A percentile compares a stretch with the other conserved stretches of the same genome.
phyloP scores from a whole-genome alignment of 805 yeast species.

The Saturnispora sekii region DNA sequence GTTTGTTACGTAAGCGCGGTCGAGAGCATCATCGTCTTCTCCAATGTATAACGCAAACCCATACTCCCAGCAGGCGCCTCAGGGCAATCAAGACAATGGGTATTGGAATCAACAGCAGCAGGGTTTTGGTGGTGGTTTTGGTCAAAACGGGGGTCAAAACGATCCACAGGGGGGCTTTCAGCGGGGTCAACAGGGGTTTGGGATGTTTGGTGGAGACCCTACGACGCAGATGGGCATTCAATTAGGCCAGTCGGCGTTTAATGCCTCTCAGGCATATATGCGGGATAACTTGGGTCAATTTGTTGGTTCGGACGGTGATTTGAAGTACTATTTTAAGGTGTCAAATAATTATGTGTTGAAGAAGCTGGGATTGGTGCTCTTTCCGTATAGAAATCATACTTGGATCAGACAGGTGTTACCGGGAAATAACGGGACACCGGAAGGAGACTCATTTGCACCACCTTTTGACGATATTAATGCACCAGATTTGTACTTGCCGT shows the following conservation, averaged over 20 bases:
- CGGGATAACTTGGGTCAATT: conserved; percentile 56
- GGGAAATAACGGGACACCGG: conserved; percentile 21
- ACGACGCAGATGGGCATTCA: conserved; percentile 79
- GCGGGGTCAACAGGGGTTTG: conserved; percentile 13
- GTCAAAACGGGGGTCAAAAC: neutral
- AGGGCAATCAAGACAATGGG: conserved; percentile 6
- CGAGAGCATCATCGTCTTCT: neutral
- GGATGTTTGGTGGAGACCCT: conserved; percentile 46
- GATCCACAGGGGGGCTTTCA: neutral
- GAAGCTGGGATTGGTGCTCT: conserved; percentile 62
- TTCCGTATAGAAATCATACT: conserved; percentile 78
- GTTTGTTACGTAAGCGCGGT: conserved; percentile 5
- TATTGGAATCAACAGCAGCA: neutral
- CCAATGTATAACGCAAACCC: conserved; percentile 5
- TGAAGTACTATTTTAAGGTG: conserved; percentile 86
- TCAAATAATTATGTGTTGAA: conserved; percentile 76
- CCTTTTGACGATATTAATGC: conserved; percentile 87
- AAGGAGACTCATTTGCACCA: conserved; percentile 42
- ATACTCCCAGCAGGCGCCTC: conserved; percentile 5
- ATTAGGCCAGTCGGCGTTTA: conserved; percentile 76
- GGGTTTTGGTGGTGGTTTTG: neutral
- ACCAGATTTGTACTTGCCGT: conserved; percentile 92
- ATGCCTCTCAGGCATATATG: conserved; percentile 70
- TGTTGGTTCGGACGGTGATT: conserved; percentile 38
- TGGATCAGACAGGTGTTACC: conserved; percentile 55